Evolutionary conservation across 495 filamentous ascomycete species (phyloP), one percentile per base, ranked within the genome.

Genomic region (Penicillium crystallinum): DNA sequence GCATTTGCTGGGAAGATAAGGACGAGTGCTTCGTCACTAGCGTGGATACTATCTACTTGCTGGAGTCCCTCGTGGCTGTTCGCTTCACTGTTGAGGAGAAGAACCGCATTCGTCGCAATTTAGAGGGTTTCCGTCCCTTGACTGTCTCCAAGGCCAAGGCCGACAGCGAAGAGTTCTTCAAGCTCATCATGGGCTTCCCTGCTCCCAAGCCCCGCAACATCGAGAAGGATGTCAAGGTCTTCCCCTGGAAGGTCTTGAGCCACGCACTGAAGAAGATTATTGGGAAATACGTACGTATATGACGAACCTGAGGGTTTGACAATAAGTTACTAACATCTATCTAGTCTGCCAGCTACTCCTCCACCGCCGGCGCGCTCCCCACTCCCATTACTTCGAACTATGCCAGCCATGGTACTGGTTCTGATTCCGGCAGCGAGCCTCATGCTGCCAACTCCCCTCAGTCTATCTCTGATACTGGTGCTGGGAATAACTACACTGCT

Each of bases 221-320:
- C 58, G 93, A 97, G 76, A 98, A 98, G 71, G 91, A 96, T 61
- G 89, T 98, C 59, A 98, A 98, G 69, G 93, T 97, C 6, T 98
- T 97, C 64, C 84, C 89, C 10, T 98, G 93, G 95, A 89, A 86
- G 63, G 87, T 88, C 42, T 72, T 98, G 11, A 77, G 76, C 11
- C 78, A 81, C 37, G 91, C 93, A 0, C 72, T 98, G 48, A 93
- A 90, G 77, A 98, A 98, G 74, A 96, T 97, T 62, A 95, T 97
- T 66, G 85, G 88, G 54, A 98, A 98, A 91, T 98, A 97, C 70
- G 87, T 88, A 70, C 77, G 87, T 81, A n/a, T 35, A 18, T 18
- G n/a, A 25, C n/a, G 19, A 23, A 17, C 8, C 31, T 5, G 25
- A 12, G 40, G 43, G 14, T 35, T 9, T 11, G 29, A 1, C 29